Conservation (phyloP, 257 asterid genomes). For the Przewalskia tangutica region DNA sequence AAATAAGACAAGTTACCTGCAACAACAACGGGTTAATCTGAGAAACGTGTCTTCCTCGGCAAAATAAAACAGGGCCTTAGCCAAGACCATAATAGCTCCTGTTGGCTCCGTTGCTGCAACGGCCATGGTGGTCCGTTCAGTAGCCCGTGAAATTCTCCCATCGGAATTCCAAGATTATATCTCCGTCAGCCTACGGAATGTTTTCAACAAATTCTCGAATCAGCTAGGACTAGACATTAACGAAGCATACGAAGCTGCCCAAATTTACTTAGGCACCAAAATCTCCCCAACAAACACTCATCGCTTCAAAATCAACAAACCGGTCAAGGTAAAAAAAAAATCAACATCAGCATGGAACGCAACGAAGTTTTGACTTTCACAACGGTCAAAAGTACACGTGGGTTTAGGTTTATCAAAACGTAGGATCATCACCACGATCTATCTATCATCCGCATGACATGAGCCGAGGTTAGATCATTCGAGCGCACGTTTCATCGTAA, state of each 20-base stretch:
- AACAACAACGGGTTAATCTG: background rate
- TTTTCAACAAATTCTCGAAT: constrained; percentile 30
- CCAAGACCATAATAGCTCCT: constrained; percentile 24
- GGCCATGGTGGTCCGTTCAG: constrained; percentile 23
- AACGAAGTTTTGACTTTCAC: constrained; percentile 26
- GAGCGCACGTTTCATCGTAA: constrained; percentile 44
- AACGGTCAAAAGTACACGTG: constrained; percentile 32
- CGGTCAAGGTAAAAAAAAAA: constrained; percentile 31
- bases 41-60: background rate
- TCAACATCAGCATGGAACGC: constrained; percentile 29
- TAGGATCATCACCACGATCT: too few species aligned
- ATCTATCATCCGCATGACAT: constrained; percentile 25
- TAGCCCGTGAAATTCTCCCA: constrained; percentile 25
- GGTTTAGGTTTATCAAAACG: constrained; percentile 19
- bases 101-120: constrained; percentile 32
- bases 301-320: constrained; percentile 40
- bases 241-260: constrained; percentile 48
- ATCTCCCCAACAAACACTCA: constrained; percentile 29
- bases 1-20: background rate
- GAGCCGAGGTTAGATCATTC: constrained; percentile 37
- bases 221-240: constrained; percentile 30
- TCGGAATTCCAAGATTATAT: constrained; percentile 21
- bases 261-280: constrained; percentile 35
- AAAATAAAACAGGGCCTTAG: constrained; percentile 22
- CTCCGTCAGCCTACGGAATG: constrained; percentile 18